Conservation (phyloP, 1,284 basidiomycete species). For the Cerioporus squamosus region DNA sequence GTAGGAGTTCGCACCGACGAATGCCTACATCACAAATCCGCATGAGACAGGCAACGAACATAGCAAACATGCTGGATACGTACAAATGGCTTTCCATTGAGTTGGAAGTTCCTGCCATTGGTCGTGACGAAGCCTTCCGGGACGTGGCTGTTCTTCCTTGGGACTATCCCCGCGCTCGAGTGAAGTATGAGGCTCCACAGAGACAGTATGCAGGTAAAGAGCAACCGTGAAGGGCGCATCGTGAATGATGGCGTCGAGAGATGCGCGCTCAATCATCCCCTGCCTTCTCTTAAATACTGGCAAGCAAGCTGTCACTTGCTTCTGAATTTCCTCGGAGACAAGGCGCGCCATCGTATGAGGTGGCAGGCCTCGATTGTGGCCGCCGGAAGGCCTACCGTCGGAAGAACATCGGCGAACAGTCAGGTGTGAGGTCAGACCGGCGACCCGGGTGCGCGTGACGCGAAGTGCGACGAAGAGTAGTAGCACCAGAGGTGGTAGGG, state of each 20-base stretch:
- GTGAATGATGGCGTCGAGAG: not conserved
- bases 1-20: slow-evolving; percentile 46
- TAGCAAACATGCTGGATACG: no score
- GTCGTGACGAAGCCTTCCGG: slow-evolving; percentile 49
- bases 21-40: slow-evolving; percentile 28
- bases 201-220: slow-evolving; percentile 4
- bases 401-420: slow-evolving; percentile 28
- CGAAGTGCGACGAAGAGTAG: not conserved
- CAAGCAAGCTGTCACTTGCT: no score
- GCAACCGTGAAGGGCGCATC: slow-evolving; percentile 14
- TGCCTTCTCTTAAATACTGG: not conserved
- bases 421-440: slow-evolving; percentile 21
- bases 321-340: not conserved
- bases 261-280: not conserved
- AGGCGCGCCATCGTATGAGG: not conserved
- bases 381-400: not conserved
- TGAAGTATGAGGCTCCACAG: not conserved
- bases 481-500: no score
- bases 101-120: slow-evolving; percentile 43
- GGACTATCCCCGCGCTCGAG: not conserved
- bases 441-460: slow-evolving; percentile 5
- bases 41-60: no score
- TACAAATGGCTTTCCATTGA: slow-evolving; percentile 53
- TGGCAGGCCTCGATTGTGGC: not conserved
- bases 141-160: slow-evolving; percentile 8